A percentile compares a stretch with the other conserved stretches of the same genome.
These are phyloP conservation scores for Pseudocercospora crystallina DNA, from an alignment of 2,329 filamentous ascomycete genomes.

Conservation along the genomic window DNA sequence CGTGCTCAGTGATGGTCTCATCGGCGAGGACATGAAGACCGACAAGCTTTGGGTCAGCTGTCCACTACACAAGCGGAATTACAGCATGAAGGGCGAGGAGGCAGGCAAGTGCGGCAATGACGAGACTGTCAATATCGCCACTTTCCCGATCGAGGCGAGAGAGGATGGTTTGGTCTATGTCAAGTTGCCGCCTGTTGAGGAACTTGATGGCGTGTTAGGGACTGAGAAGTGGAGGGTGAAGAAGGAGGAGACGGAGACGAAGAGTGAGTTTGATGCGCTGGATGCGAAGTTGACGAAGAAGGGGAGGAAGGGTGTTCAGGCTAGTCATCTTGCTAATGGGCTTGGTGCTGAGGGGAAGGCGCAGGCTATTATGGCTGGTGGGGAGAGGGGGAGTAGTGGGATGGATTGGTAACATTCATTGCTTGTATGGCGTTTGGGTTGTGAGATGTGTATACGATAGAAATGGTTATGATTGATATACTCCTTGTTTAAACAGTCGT, in stretches of 20 bases:
- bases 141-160: slow-evolving; percentile 73
- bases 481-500: too few relatives aligned
- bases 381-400: slow-evolving; percentile 42
- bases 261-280: slow-evolving; percentile 50
- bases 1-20: slow-evolving; percentile 79
- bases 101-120: slow-evolving; percentile 75
- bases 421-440: not conserved
- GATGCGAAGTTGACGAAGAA: slow-evolving; percentile 59
- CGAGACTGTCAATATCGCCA: slow-evolving; percentile 73
- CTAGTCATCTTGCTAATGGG: slow-evolving; percentile 47
- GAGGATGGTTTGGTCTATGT: slow-evolving; percentile 77
- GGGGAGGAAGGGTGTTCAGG: slow-evolving; percentile 51
- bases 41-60: slow-evolving; percentile 81
- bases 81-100: slow-evolving; percentile 65
- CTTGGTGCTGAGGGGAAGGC: slow-evolving; percentile 46
- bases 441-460: too few relatives aligned
- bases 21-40: slow-evolving; percentile 64
- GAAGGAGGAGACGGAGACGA: slow-evolving; percentile 60
- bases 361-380: slow-evolving; percentile 46
- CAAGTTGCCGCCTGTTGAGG: slow-evolving; percentile 74
- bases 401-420: slow-evolving; percentile 42
- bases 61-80: slow-evolving; percentile 88
- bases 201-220: slow-evolving; percentile 75
- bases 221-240: slow-evolving; percentile 77
- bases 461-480: too few relatives aligned